These are phyloP conservation scores for Diaporthe sp. DNA, from an alignment of 2,329 filamentous ascomycete species.

Conservation along the genomic window DNA sequence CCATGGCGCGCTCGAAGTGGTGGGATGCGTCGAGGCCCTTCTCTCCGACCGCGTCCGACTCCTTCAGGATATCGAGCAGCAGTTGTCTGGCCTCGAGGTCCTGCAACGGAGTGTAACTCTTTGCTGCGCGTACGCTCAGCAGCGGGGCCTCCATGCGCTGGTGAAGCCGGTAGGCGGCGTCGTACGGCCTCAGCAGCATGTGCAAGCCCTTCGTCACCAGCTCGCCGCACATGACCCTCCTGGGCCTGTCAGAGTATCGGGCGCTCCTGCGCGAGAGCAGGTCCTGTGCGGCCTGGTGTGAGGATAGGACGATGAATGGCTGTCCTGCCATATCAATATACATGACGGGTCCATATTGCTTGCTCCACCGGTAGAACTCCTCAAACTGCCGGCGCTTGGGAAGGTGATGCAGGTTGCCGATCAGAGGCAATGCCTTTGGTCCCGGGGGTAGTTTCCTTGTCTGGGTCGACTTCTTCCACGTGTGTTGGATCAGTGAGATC, in stretches of 20 bases:
- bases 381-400: background rate
- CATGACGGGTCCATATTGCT: background rate
- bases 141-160: background rate
- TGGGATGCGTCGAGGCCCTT: background rate
- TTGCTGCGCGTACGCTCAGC: background rate
- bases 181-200: background rate
- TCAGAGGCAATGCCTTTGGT: background rate
- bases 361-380: background rate
- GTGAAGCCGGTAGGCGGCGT: background rate
- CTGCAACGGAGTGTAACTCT: background rate
- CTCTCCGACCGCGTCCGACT: background rate
- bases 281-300: background rate
- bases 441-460: background rate
- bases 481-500: background rate
- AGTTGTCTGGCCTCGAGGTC: background rate
- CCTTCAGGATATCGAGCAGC: background rate
- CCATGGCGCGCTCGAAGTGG: background rate
- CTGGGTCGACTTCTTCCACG: background rate
- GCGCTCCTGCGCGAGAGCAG: background rate
- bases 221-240: background rate
- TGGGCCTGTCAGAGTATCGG: background rate
- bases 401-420: background rate
- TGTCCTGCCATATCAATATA: slow-evolving; percentile 1
- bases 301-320: background rate
- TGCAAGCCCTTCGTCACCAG: background rate